These are phyloP conservation scores for Aspergillus ochraceoroseus DNA, from an alignment of 2,329 filamentous ascomycete genomes.

Conservation along the genomic window DNA sequence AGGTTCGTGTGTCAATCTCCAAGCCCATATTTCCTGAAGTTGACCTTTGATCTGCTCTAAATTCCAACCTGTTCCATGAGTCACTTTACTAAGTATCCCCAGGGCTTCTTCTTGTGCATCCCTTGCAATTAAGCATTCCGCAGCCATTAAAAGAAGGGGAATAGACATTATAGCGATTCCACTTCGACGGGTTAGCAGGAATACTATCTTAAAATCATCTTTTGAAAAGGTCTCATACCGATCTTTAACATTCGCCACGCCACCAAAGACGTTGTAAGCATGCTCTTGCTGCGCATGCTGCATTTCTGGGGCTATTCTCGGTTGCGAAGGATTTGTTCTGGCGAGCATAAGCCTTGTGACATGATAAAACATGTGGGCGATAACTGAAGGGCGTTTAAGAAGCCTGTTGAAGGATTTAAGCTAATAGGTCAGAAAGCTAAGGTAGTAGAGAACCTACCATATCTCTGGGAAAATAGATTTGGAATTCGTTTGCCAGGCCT, in stretches of 20 bases:
- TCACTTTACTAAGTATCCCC: constrained; percentile 68
- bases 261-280: constrained; percentile 81
- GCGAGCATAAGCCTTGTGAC: constrained; percentile 76
- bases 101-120: constrained; percentile 78
- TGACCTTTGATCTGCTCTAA: constrained; percentile 67
- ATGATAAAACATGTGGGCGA: constrained; percentile 84
- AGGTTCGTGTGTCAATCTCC: constrained; percentile 47
- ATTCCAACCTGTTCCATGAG: constrained; percentile 71
- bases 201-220: neutral
- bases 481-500: constrained; percentile 60
- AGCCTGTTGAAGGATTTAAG: constrained; percentile 54
- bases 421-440: neutral
- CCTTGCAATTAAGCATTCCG: constrained; percentile 62
- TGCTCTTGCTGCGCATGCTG: constrained; percentile 65
- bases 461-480: constrained; percentile 80
- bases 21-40: constrained; percentile 73
- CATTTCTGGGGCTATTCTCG: constrained; percentile 61
- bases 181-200: constrained; percentile 28
- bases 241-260: constrained; percentile 79
- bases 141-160: constrained; percentile 71
- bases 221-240: constrained; percentile 44
- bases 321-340: constrained; percentile 67
- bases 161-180: constrained; percentile 75
- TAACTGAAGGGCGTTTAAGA: constrained; percentile 72
- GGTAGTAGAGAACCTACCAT: constrained; percentile 54